Evolutionary conservation across 2,329 filamentous ascomycete genomes (phyloP).

Genomic region (Diplodia scrobiculata): DNA sequence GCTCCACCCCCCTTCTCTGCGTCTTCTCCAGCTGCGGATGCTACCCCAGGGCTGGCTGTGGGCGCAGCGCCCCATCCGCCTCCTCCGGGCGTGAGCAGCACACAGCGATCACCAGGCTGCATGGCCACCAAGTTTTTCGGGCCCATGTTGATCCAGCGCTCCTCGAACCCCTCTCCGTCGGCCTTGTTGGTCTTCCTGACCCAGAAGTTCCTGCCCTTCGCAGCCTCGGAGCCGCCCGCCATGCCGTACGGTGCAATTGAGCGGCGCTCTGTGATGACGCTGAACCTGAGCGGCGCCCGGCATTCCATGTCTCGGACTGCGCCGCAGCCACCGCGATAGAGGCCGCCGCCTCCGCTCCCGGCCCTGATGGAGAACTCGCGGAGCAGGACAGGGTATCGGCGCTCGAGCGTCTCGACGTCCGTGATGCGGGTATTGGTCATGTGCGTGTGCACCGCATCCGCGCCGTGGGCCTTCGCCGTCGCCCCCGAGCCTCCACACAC

Average conservation of each 20-base stretch:
- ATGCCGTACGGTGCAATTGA: constrained; percentile 75
- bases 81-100: constrained; percentile 32
- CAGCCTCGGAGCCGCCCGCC: constrained; percentile 71
- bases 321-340: constrained; percentile 67
- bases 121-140: constrained; percentile 32
- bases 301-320: constrained; percentile 74
- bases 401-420: constrained; percentile 71
- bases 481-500: constrained; percentile 72
- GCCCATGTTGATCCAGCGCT: constrained; percentile 32
- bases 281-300: constrained; percentile 68
- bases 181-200: constrained; percentile 60
- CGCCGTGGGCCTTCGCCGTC: constrained; percentile 66
- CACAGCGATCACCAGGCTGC: constrained; percentile 31
- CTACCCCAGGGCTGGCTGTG: neutral
- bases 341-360: constrained; percentile 63
- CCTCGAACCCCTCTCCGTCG: constrained; percentile 19
- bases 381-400: constrained; percentile 69
- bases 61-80: constrained; percentile 30
- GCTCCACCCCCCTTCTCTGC: neutral
- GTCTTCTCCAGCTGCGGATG: too few relatives aligned
- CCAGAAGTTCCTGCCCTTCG: constrained; percentile 79
- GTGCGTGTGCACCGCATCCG: constrained; percentile 69
- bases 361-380: constrained; percentile 64
- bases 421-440: constrained; percentile 81
- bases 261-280: constrained; percentile 71